Evolutionary conservation across 2,329 filamentous ascomycete species (phyloP), one percentile per base, ranked within the genome.

Genomic region (Knufia fluminis): DNA sequence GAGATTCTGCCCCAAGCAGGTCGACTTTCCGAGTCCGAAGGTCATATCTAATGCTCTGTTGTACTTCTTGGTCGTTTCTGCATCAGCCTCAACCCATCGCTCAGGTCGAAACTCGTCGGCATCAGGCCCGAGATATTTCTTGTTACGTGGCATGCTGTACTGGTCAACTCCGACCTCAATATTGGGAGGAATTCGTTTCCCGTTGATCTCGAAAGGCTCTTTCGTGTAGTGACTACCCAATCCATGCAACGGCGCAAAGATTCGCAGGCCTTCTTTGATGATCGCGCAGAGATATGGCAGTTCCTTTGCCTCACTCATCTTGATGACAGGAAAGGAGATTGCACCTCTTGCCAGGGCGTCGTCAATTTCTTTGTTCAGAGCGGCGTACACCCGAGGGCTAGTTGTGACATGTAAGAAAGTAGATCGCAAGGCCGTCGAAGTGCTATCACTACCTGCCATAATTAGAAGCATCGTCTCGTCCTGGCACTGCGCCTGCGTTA

Each of bases 231-330:
- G n/a, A n/a, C n/a, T n/a, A n/a, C n/a, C n/a, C n/a, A n/a, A n/a
- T n/a, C 43, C 43, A 14, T 4, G n/a, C 4, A 46, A 12, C 9
- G 49, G 44, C 14, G 57, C 55, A 45, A 58, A 57, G 16, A 62
- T 32, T 2, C 61, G 49, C 7, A 59, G 44, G 1, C 52, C 51
- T 51, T 64, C 62, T 36, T 60, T 60, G 8, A 64, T 59, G 17
- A 48, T 50, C 14, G 61, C 60, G 23, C 60, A 54, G 2, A 64
- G 49, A 43, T 60, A 64, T 2, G 55, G 54, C 19, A 64, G 53
- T 23, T 47, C 14, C 14, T 9, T 2, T 9, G 51, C 44, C 22
- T 51, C 48, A 14, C n/a, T 28, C 12, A 33, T 19, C 17, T 32
- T 26, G 32, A 52, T 52, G 4, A 52, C 41, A 17, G 47, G 51